A percentile compares a stretch with the other conserved stretches of the same genome.
Conservation (phyloP, 1,284 basidiomycete genomes). For the Ustilago bromivora region DNA sequence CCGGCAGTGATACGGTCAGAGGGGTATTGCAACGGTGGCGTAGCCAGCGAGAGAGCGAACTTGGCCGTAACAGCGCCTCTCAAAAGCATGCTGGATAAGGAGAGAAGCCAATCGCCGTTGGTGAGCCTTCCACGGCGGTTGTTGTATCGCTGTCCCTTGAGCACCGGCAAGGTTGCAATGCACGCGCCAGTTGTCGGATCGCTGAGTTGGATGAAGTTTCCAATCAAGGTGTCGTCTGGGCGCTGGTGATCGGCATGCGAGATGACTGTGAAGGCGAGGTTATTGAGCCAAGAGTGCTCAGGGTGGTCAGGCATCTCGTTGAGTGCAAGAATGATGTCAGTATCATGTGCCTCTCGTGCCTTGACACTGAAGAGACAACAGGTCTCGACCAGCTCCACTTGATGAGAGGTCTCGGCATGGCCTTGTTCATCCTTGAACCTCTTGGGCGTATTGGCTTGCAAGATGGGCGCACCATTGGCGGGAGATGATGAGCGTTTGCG, state of each 20-base stretch:
- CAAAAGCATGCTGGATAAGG: slow-evolving; percentile 5
- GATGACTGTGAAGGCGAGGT: slow-evolving; percentile 14
- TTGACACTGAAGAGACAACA: slow-evolving; percentile 31
- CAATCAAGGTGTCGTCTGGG: slow-evolving; percentile 23
- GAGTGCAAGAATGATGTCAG: slow-evolving; percentile 19
- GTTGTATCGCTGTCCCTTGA: slow-evolving; percentile 7
- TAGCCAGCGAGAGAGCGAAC: slow-evolving; percentile 7
- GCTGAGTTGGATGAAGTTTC: slow-evolving; percentile 4
- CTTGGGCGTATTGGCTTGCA: background rate
- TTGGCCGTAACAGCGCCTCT: slow-evolving; percentile 6
- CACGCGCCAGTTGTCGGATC: background rate
- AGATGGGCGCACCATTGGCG: background rate
- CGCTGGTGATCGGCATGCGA: background rate
- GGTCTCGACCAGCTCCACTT: slow-evolving; percentile 23
- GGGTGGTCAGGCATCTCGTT: slow-evolving; percentile 7
- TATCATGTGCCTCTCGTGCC: slow-evolving; percentile 22
- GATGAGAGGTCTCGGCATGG: background rate
- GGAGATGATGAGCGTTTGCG: slow-evolving; percentile 18
- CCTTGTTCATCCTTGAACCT: background rate
- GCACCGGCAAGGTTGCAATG: slow-evolving; percentile 22
- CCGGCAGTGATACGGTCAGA: slow-evolving; percentile 24
- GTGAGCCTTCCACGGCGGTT: slow-evolving; percentile 13
- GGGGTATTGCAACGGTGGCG: slow-evolving; percentile 19
- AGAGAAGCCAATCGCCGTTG: slow-evolving; percentile 40
- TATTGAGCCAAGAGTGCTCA: background rate